Base-by-base conservation (phyloP, 768 basidiomycete species). In the Podaxis mareebaensis region DNA sequence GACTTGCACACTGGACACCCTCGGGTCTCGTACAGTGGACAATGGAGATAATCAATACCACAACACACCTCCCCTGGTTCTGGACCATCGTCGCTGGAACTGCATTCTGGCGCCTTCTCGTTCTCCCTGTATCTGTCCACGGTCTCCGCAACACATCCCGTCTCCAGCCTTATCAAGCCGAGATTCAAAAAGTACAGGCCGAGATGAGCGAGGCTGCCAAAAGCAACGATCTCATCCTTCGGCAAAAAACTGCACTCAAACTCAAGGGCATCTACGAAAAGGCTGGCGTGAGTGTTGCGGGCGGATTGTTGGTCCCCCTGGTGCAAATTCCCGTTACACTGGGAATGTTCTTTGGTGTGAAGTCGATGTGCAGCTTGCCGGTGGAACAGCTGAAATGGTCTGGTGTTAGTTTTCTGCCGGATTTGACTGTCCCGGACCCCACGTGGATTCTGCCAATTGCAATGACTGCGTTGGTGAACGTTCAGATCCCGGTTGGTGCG, bases 281-380 rank as follows among this genome's bases (percentile, higher is more conserved):
- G 59, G 83, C 91, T 7, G 86, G 89, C 26, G 86, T 93, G 53
- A 85, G 81, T 67, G 81, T 71, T 0, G 12, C 91, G 61, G 65
- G 77, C 13, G 78, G 80, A 44, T 77, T 87, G 65, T 65, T 90
- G n/a, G 56, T 85, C 15, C 77, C 76, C 20, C 74, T 77, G 0
- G 68, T 89, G 0, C 95, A 96, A 74, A 71, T 94, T 22, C 87
- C 92, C 1, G 79, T 94, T 48, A 88, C 90, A 52, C 75, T 97
- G 36, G 87, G 89, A 13, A 76, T 93, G 77, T 99, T 99, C 82
- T 89, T 94, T 67, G 93, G 85, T 17, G 72, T 96, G 60, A 86
- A 86, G 75, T 78, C 77, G 53, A 82, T 99, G 79, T 88, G 89
- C 67, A 78, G 81, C 54, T 73, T 88, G 51, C 92, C 93, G 0